Base-by-base conservation (phyloP, 371 early-diverging fungal species). In the Globomyces sp. region DNA sequence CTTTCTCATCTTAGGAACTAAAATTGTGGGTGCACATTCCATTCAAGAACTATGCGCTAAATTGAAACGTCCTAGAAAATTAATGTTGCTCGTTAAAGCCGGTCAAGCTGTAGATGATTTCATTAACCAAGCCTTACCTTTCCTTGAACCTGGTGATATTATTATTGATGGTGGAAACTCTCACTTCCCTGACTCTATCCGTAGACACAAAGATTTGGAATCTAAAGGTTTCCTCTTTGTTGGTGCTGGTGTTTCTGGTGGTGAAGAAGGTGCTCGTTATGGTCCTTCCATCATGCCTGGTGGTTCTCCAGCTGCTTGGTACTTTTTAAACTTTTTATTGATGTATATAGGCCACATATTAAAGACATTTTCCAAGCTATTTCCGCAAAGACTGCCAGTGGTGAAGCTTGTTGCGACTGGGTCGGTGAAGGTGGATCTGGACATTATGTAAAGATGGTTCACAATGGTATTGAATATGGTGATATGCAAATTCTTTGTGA, bases 401-500 rank as follows among this genome's bases (percentile, higher is more conserved):
- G 88, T 66, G 89, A 90, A 70, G 92, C 98, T 52, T 99, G 99
- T 89, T 99, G 99, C 79, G 96, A 96, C 81, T 98, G 98, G 96
- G 95, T 99, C 65, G 99, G 99, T 68, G 92, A 92, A 70, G 89
- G 91, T 53, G 99, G 99, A 51, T 91, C 99, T 44, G 99, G 99
- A 43, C 99, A 99, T 86, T 98, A 96, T 80, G 99, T 99, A 76
- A 99, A 99, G 88, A 99, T 98, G 96, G 99, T 99, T 53, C 99
- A 99, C 89, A 99, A 99, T 84, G 99, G 99, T 76, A 99, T 99
- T 73, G 99, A 99, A 80, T 99, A 99, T 79, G 99, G 98, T 67
- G 98, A 97, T 78, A 99, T 99, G 99, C 98, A 96, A 81, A 86
- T 99, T 81, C 92, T 99, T 68, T 88, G 91, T 71, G 99, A 99